phyloP scores from a whole-genome alignment of 352 stramenopile genomes.

The Pythium brachiatum region DNA sequence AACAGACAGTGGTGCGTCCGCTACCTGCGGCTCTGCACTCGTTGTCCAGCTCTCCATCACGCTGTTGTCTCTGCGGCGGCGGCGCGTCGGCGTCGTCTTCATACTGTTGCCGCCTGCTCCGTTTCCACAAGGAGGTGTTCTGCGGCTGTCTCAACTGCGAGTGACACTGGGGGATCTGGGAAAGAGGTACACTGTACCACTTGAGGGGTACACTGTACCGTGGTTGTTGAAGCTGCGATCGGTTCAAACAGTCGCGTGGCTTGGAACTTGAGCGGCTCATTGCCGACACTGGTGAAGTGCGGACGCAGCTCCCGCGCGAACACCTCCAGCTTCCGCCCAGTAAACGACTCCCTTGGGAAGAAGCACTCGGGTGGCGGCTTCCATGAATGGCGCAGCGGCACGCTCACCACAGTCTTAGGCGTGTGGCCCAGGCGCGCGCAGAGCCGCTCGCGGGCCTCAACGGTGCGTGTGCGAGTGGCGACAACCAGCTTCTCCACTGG shows the following conservation, averaged over 20 bases:
- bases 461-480: conserved; percentile 37
- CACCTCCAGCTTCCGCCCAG: conserved; percentile 41
- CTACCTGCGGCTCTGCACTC: not conserved
- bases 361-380: conserved; percentile 68
- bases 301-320: conserved; percentile 69
- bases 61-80: conserved; percentile 18
- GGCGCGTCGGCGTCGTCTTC: conserved; percentile 19
- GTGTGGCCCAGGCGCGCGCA: conserved; percentile 29
- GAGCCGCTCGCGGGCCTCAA: conserved; percentile 18
- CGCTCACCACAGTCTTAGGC: conserved; percentile 48
- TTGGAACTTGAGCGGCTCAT: conserved; percentile 45
- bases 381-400: conserved; percentile 76
- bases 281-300: conserved; percentile 58
- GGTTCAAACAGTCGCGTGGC: conserved; percentile 1
- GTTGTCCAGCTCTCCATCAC: conserved; percentile 14
- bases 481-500: conserved; percentile 68
- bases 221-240: conserved; percentile 14
- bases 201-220: conserved; percentile 15
- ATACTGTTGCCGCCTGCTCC: not conserved
- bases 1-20: not conserved
- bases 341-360: conserved; percentile 27
- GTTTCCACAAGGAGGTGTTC: not conserved
- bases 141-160: not conserved
- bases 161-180: not conserved
- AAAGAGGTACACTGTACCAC: not conserved